A percentile compares a stretch with the other conserved stretches of the same genome.
Conservation (phyloP, 148 eudicot species). For the Rhododendron ferrugineum region DNA sequence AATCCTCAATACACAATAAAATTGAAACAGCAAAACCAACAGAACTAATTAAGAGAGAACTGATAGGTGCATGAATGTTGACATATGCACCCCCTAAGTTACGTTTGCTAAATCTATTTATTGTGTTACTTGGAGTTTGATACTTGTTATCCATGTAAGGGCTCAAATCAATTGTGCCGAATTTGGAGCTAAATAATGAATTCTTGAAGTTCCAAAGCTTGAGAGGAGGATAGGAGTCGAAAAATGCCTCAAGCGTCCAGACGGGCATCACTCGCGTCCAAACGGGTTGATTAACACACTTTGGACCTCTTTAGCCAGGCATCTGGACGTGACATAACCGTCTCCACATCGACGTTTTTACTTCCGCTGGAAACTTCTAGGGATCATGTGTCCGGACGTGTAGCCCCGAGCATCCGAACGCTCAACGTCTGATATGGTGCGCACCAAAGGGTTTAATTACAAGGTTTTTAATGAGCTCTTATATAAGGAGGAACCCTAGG, state of each 20-base stretch:
- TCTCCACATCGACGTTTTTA: background rate
- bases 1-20: background rate
- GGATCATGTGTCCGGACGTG: background rate
- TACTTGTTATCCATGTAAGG: background rate
- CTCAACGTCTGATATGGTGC: too few species aligned
- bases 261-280: background rate
- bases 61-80: background rate
- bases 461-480: background rate
- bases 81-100: background rate
- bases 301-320: background rate
- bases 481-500: background rate
- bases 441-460: too few species aligned
- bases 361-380: background rate
- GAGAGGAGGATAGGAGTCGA: background rate
- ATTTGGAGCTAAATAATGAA: background rate
- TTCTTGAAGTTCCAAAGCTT: background rate
- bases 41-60: background rate
- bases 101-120: background rate
- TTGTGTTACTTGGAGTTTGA: background rate
- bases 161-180: background rate
- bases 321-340: background rate
- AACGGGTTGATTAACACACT: background rate
- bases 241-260: background rate
- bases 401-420: too few species aligned
- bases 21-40: constrained; percentile 4